A percentile compares a stretch with the other conserved stretches of the same genome.
These are phyloP conservation scores for Litchi chinensis DNA, from an alignment of 345 rosid species.

Conservation along the genomic window DNA sequence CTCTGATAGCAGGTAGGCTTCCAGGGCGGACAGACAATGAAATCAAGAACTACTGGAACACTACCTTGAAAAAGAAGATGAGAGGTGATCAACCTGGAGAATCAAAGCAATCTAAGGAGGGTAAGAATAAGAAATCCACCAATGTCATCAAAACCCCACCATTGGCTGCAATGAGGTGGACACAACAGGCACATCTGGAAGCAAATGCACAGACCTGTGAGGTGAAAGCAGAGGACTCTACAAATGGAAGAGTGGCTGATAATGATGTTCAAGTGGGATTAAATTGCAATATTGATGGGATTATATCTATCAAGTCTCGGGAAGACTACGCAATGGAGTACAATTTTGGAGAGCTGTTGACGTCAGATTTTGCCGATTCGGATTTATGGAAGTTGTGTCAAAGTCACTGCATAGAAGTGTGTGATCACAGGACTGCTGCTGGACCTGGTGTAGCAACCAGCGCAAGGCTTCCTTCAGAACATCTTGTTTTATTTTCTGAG, in stretches of 20 bases:
- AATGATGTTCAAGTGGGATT: neutral
- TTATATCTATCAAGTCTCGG: neutral
- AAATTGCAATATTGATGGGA: neutral
- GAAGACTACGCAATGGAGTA: constrained; percentile 25
- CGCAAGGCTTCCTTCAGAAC: neutral
- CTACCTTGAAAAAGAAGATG: constrained; percentile 32
- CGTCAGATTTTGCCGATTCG: constrained; percentile 25
- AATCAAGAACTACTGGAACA: constrained; percentile 55
- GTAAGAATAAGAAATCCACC: constrained; percentile 3
- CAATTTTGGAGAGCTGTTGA: constrained; percentile 24
- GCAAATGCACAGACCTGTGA: neutral
- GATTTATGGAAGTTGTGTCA: constrained; percentile 29
- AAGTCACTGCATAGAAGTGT: constrained; percentile 4
- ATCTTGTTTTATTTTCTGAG: constrained; percentile 19
- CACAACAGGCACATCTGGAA: neutral
- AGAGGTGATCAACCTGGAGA: constrained; percentile 16
- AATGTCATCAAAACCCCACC: neutral
- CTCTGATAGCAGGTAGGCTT: constrained; percentile 45
- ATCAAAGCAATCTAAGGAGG: constrained; percentile 6
- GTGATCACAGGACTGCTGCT: neutral
- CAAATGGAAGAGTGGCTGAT: neutral
- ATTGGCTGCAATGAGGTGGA: too few relatives aligned
- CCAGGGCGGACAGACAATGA: constrained; percentile 62
- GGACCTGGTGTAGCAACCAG: neutral
- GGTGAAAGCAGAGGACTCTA: neutral